These are phyloP conservation scores for Thinopyrum elongatum DNA, from an alignment of 176 grass and related monocot species.

Conservation along the genomic window DNA sequence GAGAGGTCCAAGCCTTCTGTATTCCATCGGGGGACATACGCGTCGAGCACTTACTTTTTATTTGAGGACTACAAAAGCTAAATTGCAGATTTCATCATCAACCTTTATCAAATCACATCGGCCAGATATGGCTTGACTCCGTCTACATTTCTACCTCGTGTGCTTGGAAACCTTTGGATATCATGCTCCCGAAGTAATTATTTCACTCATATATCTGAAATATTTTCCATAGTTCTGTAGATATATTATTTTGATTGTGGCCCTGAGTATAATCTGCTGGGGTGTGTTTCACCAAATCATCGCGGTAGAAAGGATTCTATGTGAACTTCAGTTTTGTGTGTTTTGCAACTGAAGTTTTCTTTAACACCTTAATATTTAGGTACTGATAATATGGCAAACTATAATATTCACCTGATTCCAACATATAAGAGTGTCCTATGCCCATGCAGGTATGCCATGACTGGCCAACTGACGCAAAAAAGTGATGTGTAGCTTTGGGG, in stretches of 20 bases:
- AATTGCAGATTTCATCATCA: slow-evolving; percentile 81
- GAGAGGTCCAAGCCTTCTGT: no score
- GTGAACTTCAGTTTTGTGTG: background rate
- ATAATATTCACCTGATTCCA: background rate
- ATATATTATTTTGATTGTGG: background rate
- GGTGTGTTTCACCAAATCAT: background rate
- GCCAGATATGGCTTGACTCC: slow-evolving; percentile 81
- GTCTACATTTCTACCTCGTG: slow-evolving; percentile 70
- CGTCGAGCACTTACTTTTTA: no score
- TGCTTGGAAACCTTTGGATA: slow-evolving; percentile 75
- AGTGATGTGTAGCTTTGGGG: slow-evolving; percentile 85
- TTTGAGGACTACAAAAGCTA: slow-evolving; percentile 80
- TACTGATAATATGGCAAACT: background rate
- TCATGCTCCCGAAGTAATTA: slow-evolving; percentile 84
- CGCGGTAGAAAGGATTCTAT: background rate
- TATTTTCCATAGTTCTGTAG: slow-evolving; percentile 4
- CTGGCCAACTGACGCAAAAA: slow-evolving; percentile 69
- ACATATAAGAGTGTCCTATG: slow-evolving; percentile 8
- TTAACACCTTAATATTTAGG: background rate
- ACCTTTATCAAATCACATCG: slow-evolving; percentile 67
- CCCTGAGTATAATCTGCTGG: background rate
- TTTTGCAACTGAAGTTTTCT: background rate
- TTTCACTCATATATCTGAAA: slow-evolving; percentile 7
- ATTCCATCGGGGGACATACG: no score
- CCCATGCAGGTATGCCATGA: slow-evolving; percentile 78